Base-by-base conservation (phyloP, 2,329 filamentous ascomycete genomes). In the Amesomyces nigricolor region DNA sequence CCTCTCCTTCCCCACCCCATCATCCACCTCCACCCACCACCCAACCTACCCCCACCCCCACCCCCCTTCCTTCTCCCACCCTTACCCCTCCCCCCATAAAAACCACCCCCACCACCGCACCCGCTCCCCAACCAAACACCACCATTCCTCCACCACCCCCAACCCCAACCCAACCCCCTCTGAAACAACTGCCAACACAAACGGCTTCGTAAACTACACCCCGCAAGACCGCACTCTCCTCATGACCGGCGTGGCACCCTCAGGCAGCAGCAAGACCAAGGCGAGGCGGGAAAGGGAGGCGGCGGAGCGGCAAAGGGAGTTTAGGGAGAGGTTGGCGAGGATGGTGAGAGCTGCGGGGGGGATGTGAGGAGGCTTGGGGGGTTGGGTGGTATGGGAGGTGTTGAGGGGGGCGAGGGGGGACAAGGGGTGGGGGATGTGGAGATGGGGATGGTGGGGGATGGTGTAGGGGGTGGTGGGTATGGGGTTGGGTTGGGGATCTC, bases 221-320 rank as follows among this genome's bases (percentile, higher is more conserved):
- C 86, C 90, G 0, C 77, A 79, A 48, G 91, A 99, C 70, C 86
- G 85, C 64, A 75, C 80, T 13, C 82, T 87, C 67, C 85, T 99
- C 43, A 82, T 99, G 71, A 89, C 83, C 7, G 92, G 91, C 5
- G 94, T 99, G 11, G 94, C 94, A 45, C 92, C 92, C 0, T 91
- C 87, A 61, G 94, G 94, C 9, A 91, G 86, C 63, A 88, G 83
- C 62, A 97, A 97, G 80, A 97, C 94, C 8, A 96, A 96, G 69
- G 90, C 90, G n/a, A 76, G 91, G 53, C 76, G 94, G 49, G 92
- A 97, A 71, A 88, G 89, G 69, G 92, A 96, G 73, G 89, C 89
- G 1, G 77, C 81, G 51, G 92, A 96, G 66, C 85, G 86, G 71
- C 77, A 88, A 64, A 74, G 85, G 62, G 78, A 80, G 67, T 67